Conservation (phyloP, 768 basidiomycete species). For the Boletus rufocinnamomeus region DNA sequence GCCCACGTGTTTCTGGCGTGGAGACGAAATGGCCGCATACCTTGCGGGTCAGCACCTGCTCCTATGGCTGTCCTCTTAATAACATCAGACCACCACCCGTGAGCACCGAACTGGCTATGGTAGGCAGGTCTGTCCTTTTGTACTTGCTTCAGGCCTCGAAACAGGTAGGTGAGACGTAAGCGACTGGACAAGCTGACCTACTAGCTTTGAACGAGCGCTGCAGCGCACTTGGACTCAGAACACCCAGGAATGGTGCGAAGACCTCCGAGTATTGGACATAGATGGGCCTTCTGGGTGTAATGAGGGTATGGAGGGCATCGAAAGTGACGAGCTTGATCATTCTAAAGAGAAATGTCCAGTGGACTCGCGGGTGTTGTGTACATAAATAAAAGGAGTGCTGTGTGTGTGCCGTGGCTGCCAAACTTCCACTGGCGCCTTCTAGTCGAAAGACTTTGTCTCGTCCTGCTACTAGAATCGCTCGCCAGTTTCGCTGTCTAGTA, state of each 20-base stretch:
- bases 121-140: conserved; percentile 66
- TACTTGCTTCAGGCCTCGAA: conserved; percentile 48
- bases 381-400: conserved; percentile 20
- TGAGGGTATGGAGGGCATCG: conserved; percentile 74
- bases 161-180: conserved; percentile 5
- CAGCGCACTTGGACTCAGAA: conserved; percentile 52
- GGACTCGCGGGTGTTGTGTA: conserved; percentile 7
- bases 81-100: conserved; percentile 78
- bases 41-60: conserved; percentile 63
- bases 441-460: conserved; percentile 18
- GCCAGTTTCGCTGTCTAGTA: background rate
- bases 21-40: conserved; percentile 36
- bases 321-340: conserved; percentile 71
- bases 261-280: conserved; percentile 60
- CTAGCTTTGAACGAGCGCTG: conserved; percentile 62
- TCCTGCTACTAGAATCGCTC: conserved; percentile 3
- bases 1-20: conserved; percentile 26
- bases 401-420: background rate
- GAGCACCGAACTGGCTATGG: conserved; percentile 43
- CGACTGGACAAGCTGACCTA: conserved; percentile 22
- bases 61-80: conserved; percentile 72
- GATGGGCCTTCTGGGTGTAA: conserved; percentile 68
- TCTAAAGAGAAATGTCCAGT: background rate
- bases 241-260: conserved; percentile 69
- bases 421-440: conserved; percentile 3